These are phyloP conservation scores for Phytophthora macrochlamydospora DNA, from an alignment of 352 stramenopile genomes.

Conservation along the genomic window DNA sequence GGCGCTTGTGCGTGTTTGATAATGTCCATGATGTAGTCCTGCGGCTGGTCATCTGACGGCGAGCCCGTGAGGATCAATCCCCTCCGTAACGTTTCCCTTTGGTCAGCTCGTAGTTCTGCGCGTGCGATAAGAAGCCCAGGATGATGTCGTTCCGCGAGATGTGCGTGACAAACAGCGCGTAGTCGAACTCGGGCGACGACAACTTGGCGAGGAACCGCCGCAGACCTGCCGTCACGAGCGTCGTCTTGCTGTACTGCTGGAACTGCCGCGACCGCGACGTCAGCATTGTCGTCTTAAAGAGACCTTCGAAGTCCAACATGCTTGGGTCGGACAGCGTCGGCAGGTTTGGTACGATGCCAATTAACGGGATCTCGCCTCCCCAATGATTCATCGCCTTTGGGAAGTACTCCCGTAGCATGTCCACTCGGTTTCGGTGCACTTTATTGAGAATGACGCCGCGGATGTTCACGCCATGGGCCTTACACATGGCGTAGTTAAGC, in stretches of 20 bases:
- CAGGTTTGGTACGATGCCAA: conserved; percentile 87
- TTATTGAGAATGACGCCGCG: conserved; percentile 97
- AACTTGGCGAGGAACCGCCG: conserved; percentile 85
- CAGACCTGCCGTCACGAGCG: conserved; percentile 88
- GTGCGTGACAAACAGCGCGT: conserved; percentile 91
- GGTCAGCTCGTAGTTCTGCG: conserved; percentile 73
- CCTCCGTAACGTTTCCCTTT: conserved; percentile 75
- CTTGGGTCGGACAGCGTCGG: conserved; percentile 75
- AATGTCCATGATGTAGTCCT: conserved; percentile 82
- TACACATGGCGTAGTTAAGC: conserved; percentile 94
- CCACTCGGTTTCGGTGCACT: conserved; percentile 80
- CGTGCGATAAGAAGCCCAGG: conserved; percentile 84
- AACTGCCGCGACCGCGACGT: conserved; percentile 60
- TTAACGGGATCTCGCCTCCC: conserved; percentile 63
- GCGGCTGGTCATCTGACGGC: conserved; percentile 72
- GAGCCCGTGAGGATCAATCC: conserved; percentile 89
- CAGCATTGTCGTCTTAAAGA: conserved; percentile 82
- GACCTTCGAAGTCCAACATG: conserved; percentile 90
- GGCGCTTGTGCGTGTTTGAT: conserved; percentile 62
- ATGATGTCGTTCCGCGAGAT: conserved; percentile 92
- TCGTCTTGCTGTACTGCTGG: conserved; percentile 77
- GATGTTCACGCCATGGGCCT: conserved; percentile 93
- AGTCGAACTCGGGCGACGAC: conserved; percentile 67
- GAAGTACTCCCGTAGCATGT: conserved; percentile 90
- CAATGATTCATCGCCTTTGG: conserved; percentile 82